These are phyloP conservation scores for Colletotrichum scovillei DNA, from an alignment of 2,329 filamentous ascomycete genomes.

Conservation along the genomic window DNA sequence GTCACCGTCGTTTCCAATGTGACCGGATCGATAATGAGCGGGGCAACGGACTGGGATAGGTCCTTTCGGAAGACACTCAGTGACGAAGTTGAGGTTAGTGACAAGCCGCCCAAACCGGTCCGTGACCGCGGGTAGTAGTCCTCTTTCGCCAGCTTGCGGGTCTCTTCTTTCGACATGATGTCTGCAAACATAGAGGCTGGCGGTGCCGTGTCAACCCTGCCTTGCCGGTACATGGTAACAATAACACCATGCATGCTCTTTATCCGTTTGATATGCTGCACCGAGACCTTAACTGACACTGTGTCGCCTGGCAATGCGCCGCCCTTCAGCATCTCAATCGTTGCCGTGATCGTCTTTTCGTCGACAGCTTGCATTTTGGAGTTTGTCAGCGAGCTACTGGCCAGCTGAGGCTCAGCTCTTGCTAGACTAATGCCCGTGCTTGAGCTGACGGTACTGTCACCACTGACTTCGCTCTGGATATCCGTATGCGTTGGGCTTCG, in stretches of 20 bases:
- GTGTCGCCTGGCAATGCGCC: conserved; percentile 89
- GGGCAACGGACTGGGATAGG: conserved; percentile 86
- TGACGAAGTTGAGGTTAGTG: conserved; percentile 85
- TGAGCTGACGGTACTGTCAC: conserved; percentile 75
- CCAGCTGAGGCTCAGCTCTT: conserved; percentile 26
- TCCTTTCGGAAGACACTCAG: conserved; percentile 97
- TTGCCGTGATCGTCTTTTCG: conserved; percentile 86
- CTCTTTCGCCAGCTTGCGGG: conserved; percentile 78
- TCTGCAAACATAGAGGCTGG: conserved; percentile 61
- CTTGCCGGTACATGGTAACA: conserved; percentile 90
- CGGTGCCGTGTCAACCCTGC: conserved; percentile 84
- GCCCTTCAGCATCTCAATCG: conserved; percentile 82
- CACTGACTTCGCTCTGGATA: conserved; percentile 75
- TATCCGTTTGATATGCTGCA: conserved; percentile 89
- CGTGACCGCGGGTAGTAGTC: conserved; percentile 89
- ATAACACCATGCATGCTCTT: conserved; percentile 94
- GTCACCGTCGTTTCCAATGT: conserved; percentile 84
- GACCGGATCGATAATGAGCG: conserved; percentile 85
- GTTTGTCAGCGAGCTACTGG: conserved; percentile 53
- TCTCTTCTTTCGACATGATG: conserved; percentile 69
- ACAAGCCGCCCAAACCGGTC: conserved; percentile 87
- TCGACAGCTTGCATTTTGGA: conserved; percentile 59
- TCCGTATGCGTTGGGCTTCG: conserved; percentile 62
- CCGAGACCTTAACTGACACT: conserved; percentile 81
- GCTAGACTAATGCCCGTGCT: conserved; percentile 69